A percentile compares a stretch with the other conserved stretches of the same genome.
phyloP scores from a whole-genome alignment of 2,329 filamentous ascomycete genomes.

The Sporothrix variecibatus region DNA sequence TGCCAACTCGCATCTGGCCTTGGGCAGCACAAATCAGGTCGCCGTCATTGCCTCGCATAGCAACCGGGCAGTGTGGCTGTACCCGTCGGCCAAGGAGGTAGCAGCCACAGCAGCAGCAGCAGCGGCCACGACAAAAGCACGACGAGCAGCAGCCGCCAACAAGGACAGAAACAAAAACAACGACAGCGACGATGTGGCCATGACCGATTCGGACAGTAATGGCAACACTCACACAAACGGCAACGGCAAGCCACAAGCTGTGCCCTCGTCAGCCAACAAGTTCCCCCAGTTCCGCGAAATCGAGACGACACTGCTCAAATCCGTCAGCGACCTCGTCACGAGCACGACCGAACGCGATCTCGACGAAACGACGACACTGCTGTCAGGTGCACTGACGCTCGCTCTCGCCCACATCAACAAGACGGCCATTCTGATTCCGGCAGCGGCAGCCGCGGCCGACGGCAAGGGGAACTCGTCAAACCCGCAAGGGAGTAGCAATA shows the following conservation, averaged over 20 bases:
- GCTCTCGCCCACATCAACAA: constrained; percentile 92
- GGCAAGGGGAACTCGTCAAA: neutral
- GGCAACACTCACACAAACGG: constrained; percentile 38
- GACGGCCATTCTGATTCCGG: constrained; percentile 41
- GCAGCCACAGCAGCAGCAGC: constrained; percentile 72
- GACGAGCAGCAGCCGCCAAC: constrained; percentile 46
- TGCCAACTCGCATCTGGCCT: constrained; percentile 92
- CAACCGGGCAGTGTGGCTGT: constrained; percentile 85
- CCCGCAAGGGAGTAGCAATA: constrained; percentile 22
- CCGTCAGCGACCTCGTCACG: constrained; percentile 71
- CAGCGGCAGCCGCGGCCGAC: constrained; percentile 28
- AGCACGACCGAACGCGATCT: constrained; percentile 67
- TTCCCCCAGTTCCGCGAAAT: constrained; percentile 89
- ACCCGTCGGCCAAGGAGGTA: constrained; percentile 66
- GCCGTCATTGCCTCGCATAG: constrained; percentile 88
- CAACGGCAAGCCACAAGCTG: constrained; percentile 34
- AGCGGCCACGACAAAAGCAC: constrained; percentile 25
- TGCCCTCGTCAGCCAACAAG: constrained; percentile 70
- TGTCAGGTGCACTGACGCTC: constrained; percentile 87
- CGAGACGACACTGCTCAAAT: constrained; percentile 75
- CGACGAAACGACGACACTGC: constrained; percentile 76
- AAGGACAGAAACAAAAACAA: constrained; percentile 42
- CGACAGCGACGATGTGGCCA: constrained; percentile 35
- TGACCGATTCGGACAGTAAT: constrained; percentile 15
- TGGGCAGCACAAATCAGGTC: constrained; percentile 90